Conservation (phyloP, 257 asterid genomes). For the Gynochthodes officinalis region DNA sequence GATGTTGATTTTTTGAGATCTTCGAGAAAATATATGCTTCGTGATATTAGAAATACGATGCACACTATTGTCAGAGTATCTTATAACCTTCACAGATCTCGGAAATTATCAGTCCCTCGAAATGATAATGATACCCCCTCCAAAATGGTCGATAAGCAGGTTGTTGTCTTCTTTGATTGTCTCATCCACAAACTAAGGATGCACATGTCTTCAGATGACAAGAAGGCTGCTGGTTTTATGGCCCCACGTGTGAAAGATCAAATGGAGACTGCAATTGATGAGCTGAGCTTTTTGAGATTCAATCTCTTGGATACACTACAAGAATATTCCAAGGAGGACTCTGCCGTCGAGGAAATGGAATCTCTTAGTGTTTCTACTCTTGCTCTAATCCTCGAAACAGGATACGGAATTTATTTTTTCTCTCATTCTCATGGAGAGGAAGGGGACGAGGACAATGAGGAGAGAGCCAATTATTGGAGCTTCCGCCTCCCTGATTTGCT, state of each 20-base stretch:
- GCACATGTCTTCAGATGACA: not conserved
- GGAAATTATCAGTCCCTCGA: too few relatives aligned
- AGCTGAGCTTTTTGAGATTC: not conserved
- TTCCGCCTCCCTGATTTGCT: not conserved
- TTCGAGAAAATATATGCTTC: not conserved
- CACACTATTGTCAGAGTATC: not conserved
- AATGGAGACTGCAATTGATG: not conserved
- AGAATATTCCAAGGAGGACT: not conserved
- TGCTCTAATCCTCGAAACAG: not conserved
- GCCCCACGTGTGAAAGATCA: not conserved
- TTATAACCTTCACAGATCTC: not conserved
- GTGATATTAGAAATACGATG: not conserved
- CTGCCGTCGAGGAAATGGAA: not conserved
- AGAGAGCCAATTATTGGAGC: not conserved
- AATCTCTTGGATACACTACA: not conserved
- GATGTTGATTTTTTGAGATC: not conserved
- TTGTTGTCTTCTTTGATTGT: not conserved
- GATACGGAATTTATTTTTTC: not conserved
- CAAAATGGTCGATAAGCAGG: not conserved
- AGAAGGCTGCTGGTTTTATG: not conserved
- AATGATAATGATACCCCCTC: too few relatives aligned
- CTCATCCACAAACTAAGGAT: not conserved
- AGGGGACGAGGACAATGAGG: not conserved
- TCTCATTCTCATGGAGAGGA: not conserved
- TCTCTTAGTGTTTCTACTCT: not conserved